Conservation (phyloP, 192 early-diverging fungal genomes). For the Chytriomyces confervae region DNA sequence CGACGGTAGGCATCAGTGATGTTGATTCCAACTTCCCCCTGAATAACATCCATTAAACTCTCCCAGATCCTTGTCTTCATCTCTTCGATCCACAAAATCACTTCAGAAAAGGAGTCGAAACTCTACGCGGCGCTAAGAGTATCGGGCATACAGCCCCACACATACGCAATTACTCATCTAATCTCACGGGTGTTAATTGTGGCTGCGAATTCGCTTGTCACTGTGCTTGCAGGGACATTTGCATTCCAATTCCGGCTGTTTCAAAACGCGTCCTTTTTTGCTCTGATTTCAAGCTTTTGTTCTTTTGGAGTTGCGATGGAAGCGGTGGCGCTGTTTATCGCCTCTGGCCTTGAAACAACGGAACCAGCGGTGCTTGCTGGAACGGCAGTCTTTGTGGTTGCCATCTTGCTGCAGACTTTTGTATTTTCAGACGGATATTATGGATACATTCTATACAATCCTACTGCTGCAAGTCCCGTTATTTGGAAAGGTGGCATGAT, state of each 20-base stretch:
- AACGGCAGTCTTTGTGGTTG: constrained; percentile 73
- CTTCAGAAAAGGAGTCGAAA: constrained; percentile 65
- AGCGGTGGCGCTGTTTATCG: constrained; percentile 61
- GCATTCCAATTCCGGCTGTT: constrained; percentile 63
- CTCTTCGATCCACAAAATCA: constrained; percentile 59
- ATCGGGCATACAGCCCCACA: constrained; percentile 58
- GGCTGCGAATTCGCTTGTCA: constrained; percentile 54
- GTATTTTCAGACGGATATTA: constrained; percentile 37
- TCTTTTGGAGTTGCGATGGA: constrained; percentile 69
- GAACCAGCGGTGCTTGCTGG: constrained; percentile 62
- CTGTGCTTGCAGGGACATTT: constrained; percentile 51
- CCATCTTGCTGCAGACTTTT: constrained; percentile 62
- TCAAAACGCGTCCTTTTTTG: constrained; percentile 50
- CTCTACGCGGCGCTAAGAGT: constrained; percentile 63
- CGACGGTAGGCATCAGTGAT: constrained; percentile 16
- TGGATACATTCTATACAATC: constrained; percentile 31
- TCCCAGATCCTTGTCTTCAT: constrained; percentile 46
- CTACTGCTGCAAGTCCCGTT: constrained; percentile 36
- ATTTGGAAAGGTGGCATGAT: constrained; percentile 11
- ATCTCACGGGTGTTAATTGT: constrained; percentile 53
- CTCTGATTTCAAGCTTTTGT: constrained; percentile 58
- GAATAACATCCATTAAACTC: neutral
- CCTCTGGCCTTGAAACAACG: constrained; percentile 59
- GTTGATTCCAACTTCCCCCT: neutral
- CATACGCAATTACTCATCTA: constrained; percentile 63